Conservation (phyloP, 768 basidiomycete genomes). For the Leccinum rimulosum region DNA sequence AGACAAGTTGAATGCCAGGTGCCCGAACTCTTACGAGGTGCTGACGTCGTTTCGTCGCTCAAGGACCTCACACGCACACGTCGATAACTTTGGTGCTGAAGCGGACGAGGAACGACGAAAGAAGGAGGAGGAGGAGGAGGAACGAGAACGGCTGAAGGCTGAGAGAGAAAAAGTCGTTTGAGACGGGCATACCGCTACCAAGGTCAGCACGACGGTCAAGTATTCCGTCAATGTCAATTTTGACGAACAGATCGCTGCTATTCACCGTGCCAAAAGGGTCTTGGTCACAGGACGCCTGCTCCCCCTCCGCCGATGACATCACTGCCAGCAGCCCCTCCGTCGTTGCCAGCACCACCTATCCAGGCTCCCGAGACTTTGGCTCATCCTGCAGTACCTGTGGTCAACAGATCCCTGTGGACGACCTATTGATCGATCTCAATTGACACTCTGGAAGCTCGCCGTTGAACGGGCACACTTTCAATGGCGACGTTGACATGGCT, state of each 20-base stretch:
- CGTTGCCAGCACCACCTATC: conserved; percentile 67
- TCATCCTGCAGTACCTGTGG: conserved; percentile 25
- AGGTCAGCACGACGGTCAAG: conserved; percentile 87
- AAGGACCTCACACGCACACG: conserved; percentile 84
- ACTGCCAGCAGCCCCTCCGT: conserved; percentile 67
- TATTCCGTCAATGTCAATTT: conserved; percentile 93
- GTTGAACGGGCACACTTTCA: conserved; percentile 41
- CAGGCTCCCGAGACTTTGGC: conserved; percentile 40
- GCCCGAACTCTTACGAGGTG: conserved; percentile 83
- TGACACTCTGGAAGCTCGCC: neutral
- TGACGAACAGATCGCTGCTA: conserved; percentile 96
- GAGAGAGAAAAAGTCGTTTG: conserved; percentile 96
- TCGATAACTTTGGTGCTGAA: conserved; percentile 95
- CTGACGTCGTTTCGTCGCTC: conserved; percentile 92
- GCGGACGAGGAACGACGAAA: conserved; percentile 84
- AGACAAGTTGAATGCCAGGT: conserved; percentile 43
- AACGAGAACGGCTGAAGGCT: conserved; percentile 64
- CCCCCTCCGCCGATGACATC: conserved; percentile 60
- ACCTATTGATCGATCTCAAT: too few species aligned
- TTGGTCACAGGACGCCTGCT: conserved; percentile 71
- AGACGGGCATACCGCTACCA: conserved; percentile 97
- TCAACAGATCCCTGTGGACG: too few species aligned
- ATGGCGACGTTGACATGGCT: conserved; percentile 42
- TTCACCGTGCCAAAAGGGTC: conserved; percentile 85
- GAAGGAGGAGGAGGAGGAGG: conserved; percentile 73